phyloP scores from a whole-genome alignment of 1,139 yeast species.

The Blastobotrys petasosporus region DNA sequence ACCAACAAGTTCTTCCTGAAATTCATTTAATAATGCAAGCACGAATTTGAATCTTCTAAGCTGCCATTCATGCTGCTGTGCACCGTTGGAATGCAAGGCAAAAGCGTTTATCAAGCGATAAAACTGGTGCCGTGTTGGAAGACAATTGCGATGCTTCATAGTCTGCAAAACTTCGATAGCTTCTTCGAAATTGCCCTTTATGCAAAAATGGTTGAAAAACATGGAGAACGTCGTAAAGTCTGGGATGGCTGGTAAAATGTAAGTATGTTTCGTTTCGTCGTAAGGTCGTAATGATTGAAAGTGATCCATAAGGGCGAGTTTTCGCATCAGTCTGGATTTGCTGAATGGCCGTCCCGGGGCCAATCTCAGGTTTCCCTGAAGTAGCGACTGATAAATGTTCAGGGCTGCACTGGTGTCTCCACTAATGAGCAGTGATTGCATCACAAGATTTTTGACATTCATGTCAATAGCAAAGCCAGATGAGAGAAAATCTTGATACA shows the following conservation, averaged over 20 bases:
- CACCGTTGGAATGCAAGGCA: neutral
- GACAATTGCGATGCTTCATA: conserved; percentile 4
- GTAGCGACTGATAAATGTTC: conserved; percentile 1
- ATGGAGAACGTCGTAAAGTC: conserved; percentile 15
- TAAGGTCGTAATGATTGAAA: conserved; percentile 9
- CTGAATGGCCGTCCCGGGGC: neutral
- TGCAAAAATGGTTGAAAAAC: conserved; percentile 16
- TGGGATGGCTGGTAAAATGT: conserved; percentile 17
- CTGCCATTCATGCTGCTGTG: conserved; percentile 5
- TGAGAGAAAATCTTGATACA: conserved; percentile 13
- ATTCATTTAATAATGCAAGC: neutral
- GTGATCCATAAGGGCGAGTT: conserved; percentile 16
- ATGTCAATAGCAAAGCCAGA: conserved; percentile 18
- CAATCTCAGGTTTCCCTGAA: conserved; percentile 3
- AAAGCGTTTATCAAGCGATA: conserved; percentile 4
- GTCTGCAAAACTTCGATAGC: conserved; percentile 6
- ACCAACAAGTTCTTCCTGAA: too few relatives aligned
- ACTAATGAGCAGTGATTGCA: conserved; percentile 13
- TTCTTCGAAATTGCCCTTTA: conserved; percentile 7
- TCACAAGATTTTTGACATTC: conserved; percentile 15
- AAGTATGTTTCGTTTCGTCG: conserved; percentile 4
- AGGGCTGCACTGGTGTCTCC: conserved; percentile 15
- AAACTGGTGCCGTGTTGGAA: conserved; percentile 9
- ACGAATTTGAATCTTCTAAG: conserved; percentile 5
- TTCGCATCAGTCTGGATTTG: conserved; percentile 11